Evolutionary conservation across 2,329 filamentous ascomycete genomes (phyloP), one percentile per base, ranked within the genome.

Genomic region (Aureobasidium uvarum): DNA sequence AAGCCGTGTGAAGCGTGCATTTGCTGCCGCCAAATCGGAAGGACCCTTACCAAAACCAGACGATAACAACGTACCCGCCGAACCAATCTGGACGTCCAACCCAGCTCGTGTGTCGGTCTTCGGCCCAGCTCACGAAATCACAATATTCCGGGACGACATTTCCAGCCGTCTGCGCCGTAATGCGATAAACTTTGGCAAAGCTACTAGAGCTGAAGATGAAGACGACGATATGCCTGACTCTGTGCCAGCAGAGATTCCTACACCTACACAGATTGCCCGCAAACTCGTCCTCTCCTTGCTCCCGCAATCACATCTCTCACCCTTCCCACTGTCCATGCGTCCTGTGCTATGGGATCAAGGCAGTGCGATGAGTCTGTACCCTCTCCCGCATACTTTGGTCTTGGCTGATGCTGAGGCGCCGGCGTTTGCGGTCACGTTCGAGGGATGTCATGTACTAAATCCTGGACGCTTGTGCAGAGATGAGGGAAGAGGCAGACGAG

Each of bases 371-470:
- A 89, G 91, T 64, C 79, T 99, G 25, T 98, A 97, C 75, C 95
- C 94, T 10, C 78, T 98, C 33, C 95, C 95, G 1, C 94, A 91
- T 23, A 87, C 90, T 0, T 81, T 98, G 72, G 85, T 96, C 18
- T 78, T 99, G 4, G 88, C 92, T 1, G 95, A 99, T 77, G 82
- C 89, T 0, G 91, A 93, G 48, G 88, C 89, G 11, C 88, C 90
- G 16, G 84, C 92, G 0, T 99, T 96, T 73, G 89, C 89, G 63
- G 81, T 97, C 69, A 96, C 91, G 16, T 98, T 98, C 73, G 94
- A 96, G 77, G 94, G 93, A 0, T 98, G 95, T 73, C 91, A 95
- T 78, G 93, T 97, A 39, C 88, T 99, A 85, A 99, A 99, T 75
- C 93, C 95, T 0, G 92, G 92, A 6, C 83, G 84, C 56, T 77